Percentiles rank a stretch among this genome's conserved stretches.
Evolutionary conservation across 345 rosid genomes (phyloP).

Genomic region (Citrus glauca): DNA sequence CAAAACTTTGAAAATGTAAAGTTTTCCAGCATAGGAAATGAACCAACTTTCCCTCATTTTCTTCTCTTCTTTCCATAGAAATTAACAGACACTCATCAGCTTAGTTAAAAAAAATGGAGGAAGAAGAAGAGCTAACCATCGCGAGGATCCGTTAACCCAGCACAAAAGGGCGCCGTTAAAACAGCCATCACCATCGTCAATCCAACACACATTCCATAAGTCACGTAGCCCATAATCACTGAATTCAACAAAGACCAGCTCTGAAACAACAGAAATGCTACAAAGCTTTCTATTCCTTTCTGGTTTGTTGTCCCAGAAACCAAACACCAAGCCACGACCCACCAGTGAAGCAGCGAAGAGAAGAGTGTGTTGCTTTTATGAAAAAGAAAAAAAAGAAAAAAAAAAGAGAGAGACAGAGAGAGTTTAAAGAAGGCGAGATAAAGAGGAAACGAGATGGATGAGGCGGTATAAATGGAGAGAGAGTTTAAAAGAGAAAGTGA

Average conservation of each 20-base stretch:
- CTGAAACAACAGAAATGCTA: neutral
- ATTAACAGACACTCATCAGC: slow-evolving; percentile 15
- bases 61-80: slow-evolving; percentile 10
- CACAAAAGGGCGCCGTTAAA: slow-evolving; percentile 37
- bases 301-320: neutral
- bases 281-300: neutral
- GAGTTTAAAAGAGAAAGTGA: neutral
- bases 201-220: slow-evolving; percentile 24
- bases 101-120: neutral
- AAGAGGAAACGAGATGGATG: neutral
- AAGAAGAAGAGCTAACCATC: slow-evolving; percentile 47
- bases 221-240: slow-evolving; percentile 37
- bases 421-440: neutral
- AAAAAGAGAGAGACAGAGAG: neutral
- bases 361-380: neutral
- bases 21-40: neutral
- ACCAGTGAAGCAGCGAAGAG: neutral
- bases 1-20: no score
- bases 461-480: neutral
- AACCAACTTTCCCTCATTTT: slow-evolving; percentile 2
- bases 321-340: neutral
- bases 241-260: neutral
- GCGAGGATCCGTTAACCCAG: slow-evolving; percentile 50
- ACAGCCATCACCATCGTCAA: slow-evolving; percentile 29
- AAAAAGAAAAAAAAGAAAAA: no score